Evolutionary conservation across 1,139 yeast genomes (phyloP), one percentile per base, ranked within the genome.

Genomic region (Candida sp.): DNA sequence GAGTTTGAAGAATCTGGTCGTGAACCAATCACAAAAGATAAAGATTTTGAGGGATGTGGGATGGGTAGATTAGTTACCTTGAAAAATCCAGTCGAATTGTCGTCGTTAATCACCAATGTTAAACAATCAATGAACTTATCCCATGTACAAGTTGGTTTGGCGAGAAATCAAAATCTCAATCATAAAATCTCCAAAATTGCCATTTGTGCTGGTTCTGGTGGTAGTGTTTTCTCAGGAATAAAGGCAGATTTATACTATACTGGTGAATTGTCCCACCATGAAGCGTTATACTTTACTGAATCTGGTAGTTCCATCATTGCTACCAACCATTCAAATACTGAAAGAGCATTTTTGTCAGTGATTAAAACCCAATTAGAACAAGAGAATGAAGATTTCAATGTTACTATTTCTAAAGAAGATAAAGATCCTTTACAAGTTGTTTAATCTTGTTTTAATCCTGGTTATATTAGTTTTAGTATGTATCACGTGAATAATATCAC

Each of bases 131-230:
- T 91, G 39, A 71, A 68, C 0, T 63, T 93, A 41, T 45, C 62
- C 0, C 68, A 81, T 49, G 68, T 91, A 7, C 96, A 87, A 59
- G 79, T 89, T 1, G 90, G 90, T 1, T 51, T 55, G 3, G 69
- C 75, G 0, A 64, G 73, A 2, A 61, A 62, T 8, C 48, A 59
- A 8, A 65, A 61, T 12, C 50, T 57, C 7, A 50, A 52, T 9
- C 65, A 63, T 5, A 43, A 47, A 11, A 69, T 87, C 35, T 62
- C 60, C 21, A 70, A 74, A 0, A 71, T 90, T n/a, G 98, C 97
- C 0, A 63, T 93, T 21, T 93, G 99, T 64, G 99, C 99, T 4
- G 99, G 99, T 0, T 87, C 97, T 4, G 99, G 99, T 0, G 83
- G 87, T 1, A 69, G 80, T 0, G 82, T 87, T 0, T 77, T 87